Base-by-base conservation (phyloP, 2,329 filamentous ascomycete genomes). In the Epichloe aotearoae region DNA sequence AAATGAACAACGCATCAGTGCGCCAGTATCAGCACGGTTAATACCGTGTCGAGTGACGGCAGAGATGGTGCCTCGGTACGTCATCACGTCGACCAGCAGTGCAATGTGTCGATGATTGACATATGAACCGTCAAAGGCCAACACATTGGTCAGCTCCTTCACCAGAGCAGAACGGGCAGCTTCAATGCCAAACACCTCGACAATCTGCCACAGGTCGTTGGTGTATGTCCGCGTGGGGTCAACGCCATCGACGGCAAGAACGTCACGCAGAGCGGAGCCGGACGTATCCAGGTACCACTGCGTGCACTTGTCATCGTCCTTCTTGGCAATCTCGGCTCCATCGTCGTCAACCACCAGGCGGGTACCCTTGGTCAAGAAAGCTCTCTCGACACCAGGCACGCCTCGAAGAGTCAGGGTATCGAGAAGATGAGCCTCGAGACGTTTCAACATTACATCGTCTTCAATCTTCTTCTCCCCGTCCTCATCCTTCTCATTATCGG, bases 91-190 rank as follows among this genome's bases (percentile, higher is more conserved):
- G 57, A 94, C 89, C 49, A 98, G 77, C 37, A 98, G 80, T 46
- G 90, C 87, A 73, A 98, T 82, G 73, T 98, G 93, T 62, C 93
- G 89, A 71, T 97, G 89, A 68, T 98, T 98, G 77, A 98, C 93
- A 66, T 98, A 98, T 14, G 93, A 97, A 79, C 94, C 94, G 65
- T 97, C 93, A 65, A 98, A 98, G 26, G 93, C 90, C 72, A 99
- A 72, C 64, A 99, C 93, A 62, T 88, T 83, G 33, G 86, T 88
- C 74, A 98, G 70, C 66, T 98, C 94, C 54, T 85, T 83, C 58
- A 95, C 82, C 52, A 98, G 75, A 50, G 90, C 86, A 46, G 86
- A 82, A 62, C 93, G 85, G 54, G 89, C 89, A 57, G 89, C 94
- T 66, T 98, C 93, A 56, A 98, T 98, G 64, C 93, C 93, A 56